A percentile compares a stretch with the other conserved stretches of the same genome.
These are phyloP conservation scores for Endothia cerciana DNA, from an alignment of 2,329 filamentous ascomycete species.

Conservation along the genomic window DNA sequence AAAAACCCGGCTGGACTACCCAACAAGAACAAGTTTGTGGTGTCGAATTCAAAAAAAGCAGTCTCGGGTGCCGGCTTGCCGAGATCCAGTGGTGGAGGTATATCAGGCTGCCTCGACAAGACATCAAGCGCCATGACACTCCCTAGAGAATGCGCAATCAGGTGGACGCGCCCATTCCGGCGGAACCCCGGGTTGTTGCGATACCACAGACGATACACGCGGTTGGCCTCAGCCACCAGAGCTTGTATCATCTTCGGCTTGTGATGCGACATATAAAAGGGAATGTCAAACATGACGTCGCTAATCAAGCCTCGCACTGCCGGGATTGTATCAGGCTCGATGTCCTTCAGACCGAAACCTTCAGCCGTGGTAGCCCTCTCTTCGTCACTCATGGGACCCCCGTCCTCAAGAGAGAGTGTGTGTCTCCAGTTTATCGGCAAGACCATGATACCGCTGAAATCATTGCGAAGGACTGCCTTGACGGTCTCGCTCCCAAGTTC, in stretches of 20 bases:
- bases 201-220: conserved; percentile 95
- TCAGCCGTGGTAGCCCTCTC: conserved; percentile 58
- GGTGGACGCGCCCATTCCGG: conserved; percentile 79
- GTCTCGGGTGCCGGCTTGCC: conserved; percentile 46
- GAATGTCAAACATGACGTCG: conserved; percentile 98
- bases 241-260: conserved; percentile 94
- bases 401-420: conserved; percentile 84
- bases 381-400: conserved; percentile 61
- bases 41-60: conserved; percentile 86
- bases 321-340: conserved; percentile 87
- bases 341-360: conserved; percentile 76
- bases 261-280: conserved; percentile 96
- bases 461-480: conserved; percentile 73
- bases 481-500: conserved; percentile 77
- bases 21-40: conserved; percentile 83
- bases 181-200: conserved; percentile 88
- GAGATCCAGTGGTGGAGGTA: conserved; percentile 57
- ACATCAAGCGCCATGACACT: conserved; percentile 95
- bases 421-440: conserved; percentile 94
- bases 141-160: conserved; percentile 91
- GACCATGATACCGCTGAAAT: conserved; percentile 90
- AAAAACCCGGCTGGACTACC: conserved; percentile 95
- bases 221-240: conserved; percentile 86
- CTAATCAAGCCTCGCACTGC: conserved; percentile 93
- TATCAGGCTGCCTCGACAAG: conserved; percentile 84